Percentiles rank a stretch among this genome's conserved stretches.
Conservation (phyloP, 2,329 filamentous ascomycete genomes). For the Xylariaceae sp. region DNA sequence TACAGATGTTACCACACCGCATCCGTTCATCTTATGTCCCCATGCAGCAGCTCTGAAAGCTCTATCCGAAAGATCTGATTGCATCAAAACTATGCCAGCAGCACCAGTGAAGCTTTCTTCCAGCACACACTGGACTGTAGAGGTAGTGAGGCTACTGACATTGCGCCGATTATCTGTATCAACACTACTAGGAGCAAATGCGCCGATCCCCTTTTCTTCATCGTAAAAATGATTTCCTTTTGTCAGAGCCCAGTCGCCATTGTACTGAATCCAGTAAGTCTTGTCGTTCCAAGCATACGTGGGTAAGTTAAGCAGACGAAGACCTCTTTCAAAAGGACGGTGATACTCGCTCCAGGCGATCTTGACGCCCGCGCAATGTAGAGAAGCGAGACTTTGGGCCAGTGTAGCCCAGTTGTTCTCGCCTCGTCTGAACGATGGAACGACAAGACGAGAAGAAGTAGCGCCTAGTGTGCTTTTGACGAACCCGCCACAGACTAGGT, state of each 20-base stretch:
- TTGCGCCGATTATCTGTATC: too few relatives aligned
- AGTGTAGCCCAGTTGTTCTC: conserved; percentile 57
- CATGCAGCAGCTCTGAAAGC: conserved; percentile 35
- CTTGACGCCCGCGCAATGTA: conserved; percentile 59
- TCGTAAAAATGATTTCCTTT: conserved; percentile 41
- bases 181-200: not conserved
- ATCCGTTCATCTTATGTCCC: conserved; percentile 42
- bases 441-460: conserved; percentile 33
- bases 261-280: conserved; percentile 63
- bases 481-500: conserved; percentile 61
- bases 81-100: conserved; percentile 29
- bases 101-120: conserved; percentile 29
- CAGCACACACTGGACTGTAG: conserved; percentile 35
- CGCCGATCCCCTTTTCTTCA: not conserved
- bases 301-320: conserved; percentile 58
- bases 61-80: conserved; percentile 38
- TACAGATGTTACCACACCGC: conserved; percentile 42
- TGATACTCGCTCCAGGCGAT: conserved; percentile 71
- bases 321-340: conserved; percentile 39
- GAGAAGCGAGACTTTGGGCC: conserved; percentile 40
- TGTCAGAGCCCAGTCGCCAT: conserved; percentile 67
- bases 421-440: conserved; percentile 50
- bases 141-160: conserved; percentile 23
- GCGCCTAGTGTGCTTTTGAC: conserved; percentile 48
- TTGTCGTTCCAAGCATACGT: conserved; percentile 70